Conservation (phyloP, 371 early-diverging fungal species). For the Mucor saturninus region DNA sequence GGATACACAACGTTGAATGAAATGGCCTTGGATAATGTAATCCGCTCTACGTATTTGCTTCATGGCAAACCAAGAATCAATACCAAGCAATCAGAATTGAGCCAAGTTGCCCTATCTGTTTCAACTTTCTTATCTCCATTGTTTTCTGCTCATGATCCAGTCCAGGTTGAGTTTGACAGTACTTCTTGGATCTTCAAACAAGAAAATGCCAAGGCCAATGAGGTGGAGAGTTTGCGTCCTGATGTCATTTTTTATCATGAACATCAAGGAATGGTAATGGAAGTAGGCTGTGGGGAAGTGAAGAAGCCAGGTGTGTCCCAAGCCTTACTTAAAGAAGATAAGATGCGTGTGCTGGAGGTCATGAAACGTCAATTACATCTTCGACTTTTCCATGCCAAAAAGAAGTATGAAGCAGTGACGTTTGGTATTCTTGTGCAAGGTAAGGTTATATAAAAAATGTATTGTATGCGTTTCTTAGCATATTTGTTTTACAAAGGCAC, state of each 20-base stretch:
- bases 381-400: constrained; percentile 21
- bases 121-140: constrained; percentile 18
- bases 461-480: constrained; percentile 17
- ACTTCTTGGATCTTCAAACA: constrained; percentile 29
- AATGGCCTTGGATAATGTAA: constrained; percentile 19
- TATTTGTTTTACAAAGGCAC: constrained; percentile 25
- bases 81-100: constrained; percentile 18
- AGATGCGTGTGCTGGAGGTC: constrained; percentile 20
- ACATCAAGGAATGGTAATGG: constrained; percentile 9
- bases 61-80: constrained; percentile 28
- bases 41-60: constrained; percentile 21
- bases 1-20: constrained; percentile 15
- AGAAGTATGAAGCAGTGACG: constrained; percentile 21
- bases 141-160: constrained; percentile 25
- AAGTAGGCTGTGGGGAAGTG: constrained; percentile 22
- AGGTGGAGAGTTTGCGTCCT: too few species aligned
- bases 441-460: constrained; percentile 14
- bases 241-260: constrained; percentile 22
- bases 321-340: constrained; percentile 19
- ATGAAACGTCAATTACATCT: constrained; percentile 26
- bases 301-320: constrained; percentile 20
- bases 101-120: constrained; percentile 11
- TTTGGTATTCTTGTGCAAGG: constrained; percentile 22
- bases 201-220: constrained; percentile 3
- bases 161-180: constrained; percentile 27